Evolutionary conservation across 164 flowering plant species (phyloP).

Genomic region (Vitis rupestris): DNA sequence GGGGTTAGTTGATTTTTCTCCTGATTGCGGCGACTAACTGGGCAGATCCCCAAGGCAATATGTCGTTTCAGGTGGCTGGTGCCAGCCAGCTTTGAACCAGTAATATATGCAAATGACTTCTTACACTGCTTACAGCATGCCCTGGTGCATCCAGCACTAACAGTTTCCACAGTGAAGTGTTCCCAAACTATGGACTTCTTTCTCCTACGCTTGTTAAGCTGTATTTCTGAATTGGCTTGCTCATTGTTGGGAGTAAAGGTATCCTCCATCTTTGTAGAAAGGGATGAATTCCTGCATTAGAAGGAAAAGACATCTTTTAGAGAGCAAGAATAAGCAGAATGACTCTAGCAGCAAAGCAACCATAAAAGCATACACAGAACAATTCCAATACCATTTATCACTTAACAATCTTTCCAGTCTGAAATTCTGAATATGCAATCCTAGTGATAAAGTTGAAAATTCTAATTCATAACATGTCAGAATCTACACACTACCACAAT

Average conservation of each 20-base stretch:
- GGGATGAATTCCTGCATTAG: slow-evolving; percentile 1
- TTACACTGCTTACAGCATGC: slow-evolving; percentile 83
- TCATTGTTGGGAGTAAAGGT: slow-evolving; percentile 21
- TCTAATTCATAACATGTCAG: too few species aligned
- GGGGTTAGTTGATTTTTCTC: slow-evolving; percentile 29
- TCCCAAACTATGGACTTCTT: slow-evolving; percentile 93
- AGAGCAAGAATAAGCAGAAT: background rate
- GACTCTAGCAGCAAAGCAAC: background rate
- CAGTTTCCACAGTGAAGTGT: slow-evolving; percentile 58
- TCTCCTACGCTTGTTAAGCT: slow-evolving; percentile 58
- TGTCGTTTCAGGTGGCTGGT: slow-evolving; percentile 94
- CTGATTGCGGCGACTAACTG: slow-evolving; percentile 28
- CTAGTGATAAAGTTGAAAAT: too few species aligned
- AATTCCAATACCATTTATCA: background rate
- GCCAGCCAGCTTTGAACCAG: slow-evolving; percentile 71
- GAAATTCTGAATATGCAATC: background rate
- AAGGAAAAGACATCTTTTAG: background rate
- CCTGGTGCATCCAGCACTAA: slow-evolving; percentile 50
- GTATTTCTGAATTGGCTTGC: slow-evolving; percentile 32
- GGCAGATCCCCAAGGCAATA: slow-evolving; percentile 64
- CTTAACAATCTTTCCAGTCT: background rate
- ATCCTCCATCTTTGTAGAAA: slow-evolving; percentile 25
- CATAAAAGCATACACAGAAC: background rate
- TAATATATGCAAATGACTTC: slow-evolving; percentile 74
- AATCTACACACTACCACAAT: too few species aligned